Percentiles rank a stretch among this genome's conserved stretches.
These are phyloP conservation scores for Trametes meyenii DNA, from an alignment of 768 basidiomycete genomes.

Conservation along the genomic window DNA sequence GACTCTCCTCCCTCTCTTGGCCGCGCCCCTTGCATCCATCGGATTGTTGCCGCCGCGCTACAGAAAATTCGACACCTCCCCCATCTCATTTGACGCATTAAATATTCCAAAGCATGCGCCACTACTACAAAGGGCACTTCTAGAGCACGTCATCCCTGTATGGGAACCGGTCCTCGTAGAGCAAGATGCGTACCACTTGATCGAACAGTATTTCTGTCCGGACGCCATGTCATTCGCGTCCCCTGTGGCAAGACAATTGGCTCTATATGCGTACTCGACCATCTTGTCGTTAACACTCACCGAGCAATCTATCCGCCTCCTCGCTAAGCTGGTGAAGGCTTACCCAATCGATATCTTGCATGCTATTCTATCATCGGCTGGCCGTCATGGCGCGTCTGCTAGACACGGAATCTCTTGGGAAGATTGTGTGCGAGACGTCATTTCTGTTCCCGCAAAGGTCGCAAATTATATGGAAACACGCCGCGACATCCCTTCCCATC, in stretches of 20 bases:
- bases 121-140: conserved; percentile 62
- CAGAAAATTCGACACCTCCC: conserved; percentile 44
- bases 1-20: conserved; percentile 57
- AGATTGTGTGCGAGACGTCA: conserved; percentile 66
- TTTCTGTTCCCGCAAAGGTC: conserved; percentile 74
- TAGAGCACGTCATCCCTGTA: conserved; percentile 66
- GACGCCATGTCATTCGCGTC: conserved; percentile 57
- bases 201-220: conserved; percentile 78
- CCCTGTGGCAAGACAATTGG: conserved; percentile 52
- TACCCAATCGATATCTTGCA: conserved; percentile 77
- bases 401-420: conserved; percentile 63
- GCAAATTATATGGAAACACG: conserved; percentile 66
- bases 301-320: conserved; percentile 51
- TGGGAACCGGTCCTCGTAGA: conserved; percentile 66
- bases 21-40: conserved; percentile 57
- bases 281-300: conserved; percentile 55
- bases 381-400: conserved; percentile 15
- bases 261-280: conserved; percentile 64
- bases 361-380: conserved; percentile 45
- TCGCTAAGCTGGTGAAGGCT: conserved; percentile 55
- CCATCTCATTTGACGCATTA: conserved; percentile 38
- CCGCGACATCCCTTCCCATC: conserved; percentile 42
- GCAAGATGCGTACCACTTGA: conserved; percentile 45
- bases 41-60: conserved; percentile 64
- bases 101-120: conserved; percentile 45